These are phyloP conservation scores for Paramyrothecium sp. DNA, from an alignment of 2,329 filamentous ascomycete genomes.

Conservation along the genomic window DNA sequence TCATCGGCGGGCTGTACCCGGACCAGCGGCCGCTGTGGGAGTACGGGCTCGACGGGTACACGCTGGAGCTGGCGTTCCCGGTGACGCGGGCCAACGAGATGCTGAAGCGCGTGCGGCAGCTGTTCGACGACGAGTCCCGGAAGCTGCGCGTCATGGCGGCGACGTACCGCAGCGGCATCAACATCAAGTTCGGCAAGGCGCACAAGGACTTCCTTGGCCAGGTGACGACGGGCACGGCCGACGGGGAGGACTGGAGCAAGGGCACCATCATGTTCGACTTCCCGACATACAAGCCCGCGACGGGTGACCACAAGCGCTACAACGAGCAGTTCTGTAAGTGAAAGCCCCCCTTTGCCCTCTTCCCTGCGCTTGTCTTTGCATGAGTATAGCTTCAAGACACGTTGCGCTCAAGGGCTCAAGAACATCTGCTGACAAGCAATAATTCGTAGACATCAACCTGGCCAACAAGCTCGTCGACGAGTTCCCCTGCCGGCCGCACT, in stretches of 20 bases:
- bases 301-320: slow-evolving; percentile 44
- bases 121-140: slow-evolving; percentile 45
- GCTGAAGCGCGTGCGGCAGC: slow-evolving; percentile 43
- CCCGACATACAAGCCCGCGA: slow-evolving; percentile 42
- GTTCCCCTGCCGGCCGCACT: slow-evolving; percentile 50
- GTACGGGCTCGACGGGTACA: slow-evolving; percentile 44
- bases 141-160: slow-evolving; percentile 45
- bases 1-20: slow-evolving; percentile 50
- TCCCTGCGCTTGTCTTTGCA: not conserved
- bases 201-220: slow-evolving; percentile 49
- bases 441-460: slow-evolving; percentile 36
- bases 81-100: slow-evolving; percentile 47
- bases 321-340: slow-evolving; percentile 49
- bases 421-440: not conserved
- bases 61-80: slow-evolving; percentile 51
- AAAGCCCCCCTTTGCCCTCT: not conserved
- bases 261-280: slow-evolving; percentile 56
- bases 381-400: not conserved
- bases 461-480: slow-evolving; percentile 45
- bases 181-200: slow-evolving; percentile 50
- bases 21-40: slow-evolving; percentile 49
- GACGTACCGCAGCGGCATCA: slow-evolving; percentile 51
- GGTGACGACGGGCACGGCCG: slow-evolving; percentile 44
- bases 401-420: not conserved
- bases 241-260: slow-evolving; percentile 44